phyloP scores from a whole-genome alignment of 2,329 filamentous ascomycete species.

The Keithomyces neogunnii region DNA sequence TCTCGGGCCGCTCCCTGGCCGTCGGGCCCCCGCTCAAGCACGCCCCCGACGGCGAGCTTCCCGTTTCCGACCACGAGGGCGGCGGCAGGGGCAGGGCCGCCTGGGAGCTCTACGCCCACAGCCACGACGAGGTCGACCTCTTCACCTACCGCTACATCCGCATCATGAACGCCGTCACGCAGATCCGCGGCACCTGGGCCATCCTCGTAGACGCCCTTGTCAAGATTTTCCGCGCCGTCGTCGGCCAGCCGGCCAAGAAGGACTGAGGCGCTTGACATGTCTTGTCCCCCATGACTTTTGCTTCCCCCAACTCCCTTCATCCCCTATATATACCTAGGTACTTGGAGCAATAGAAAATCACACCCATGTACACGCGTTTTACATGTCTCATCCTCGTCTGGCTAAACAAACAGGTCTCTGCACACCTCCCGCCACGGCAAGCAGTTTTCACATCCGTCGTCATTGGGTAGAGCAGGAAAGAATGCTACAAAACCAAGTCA shows the following conservation, averaged over 20 bases:
- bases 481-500: neutral
- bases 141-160: conserved; percentile 46
- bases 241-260: no score
- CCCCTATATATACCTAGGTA: no score
- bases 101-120: conserved; percentile 55
- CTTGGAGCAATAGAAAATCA: no score
- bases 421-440: neutral
- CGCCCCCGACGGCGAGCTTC: conserved; percentile 24
- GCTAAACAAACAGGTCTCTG: no score
- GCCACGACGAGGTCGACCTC: conserved; percentile 46
- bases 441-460: neutral
- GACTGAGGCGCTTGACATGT: no score
- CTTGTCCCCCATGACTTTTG: no score
- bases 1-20: conserved; percentile 48
- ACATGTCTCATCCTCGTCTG: no score
- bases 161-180: conserved; percentile 35
- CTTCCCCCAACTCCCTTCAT: no score
- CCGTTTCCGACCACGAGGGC: conserved; percentile 24
- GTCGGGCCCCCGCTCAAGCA: conserved; percentile 44
- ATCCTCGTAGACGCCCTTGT: neutral
- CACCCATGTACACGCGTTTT: no score
- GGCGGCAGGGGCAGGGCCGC: conserved; percentile 34
- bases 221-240: neutral
- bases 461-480: neutral
- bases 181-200: neutral